Percentiles rank a stretch among this genome's conserved stretches.
phyloP scores from a whole-genome alignment of 306 rosid genomes.

The Calophaca sinica region DNA sequence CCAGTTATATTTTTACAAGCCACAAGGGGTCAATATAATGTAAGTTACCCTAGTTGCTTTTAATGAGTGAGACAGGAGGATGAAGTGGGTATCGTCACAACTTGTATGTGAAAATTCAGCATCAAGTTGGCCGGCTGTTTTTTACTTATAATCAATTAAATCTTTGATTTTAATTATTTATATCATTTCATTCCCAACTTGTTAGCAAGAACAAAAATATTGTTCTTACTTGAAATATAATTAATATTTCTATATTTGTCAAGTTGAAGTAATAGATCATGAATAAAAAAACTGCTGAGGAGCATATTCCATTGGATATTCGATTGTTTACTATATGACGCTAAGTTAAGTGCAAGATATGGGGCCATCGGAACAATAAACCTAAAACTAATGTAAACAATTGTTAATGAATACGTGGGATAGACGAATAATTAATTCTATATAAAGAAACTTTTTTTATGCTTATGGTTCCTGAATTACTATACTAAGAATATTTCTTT shows the following conservation, averaged over 20 bases:
- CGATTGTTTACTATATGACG: background rate
- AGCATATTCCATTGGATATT: conserved; percentile 41
- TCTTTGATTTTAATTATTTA: background rate
- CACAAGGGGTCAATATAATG: background rate
- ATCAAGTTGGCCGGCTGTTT: background rate
- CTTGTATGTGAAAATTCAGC: background rate
- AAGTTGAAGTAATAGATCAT: background rate
- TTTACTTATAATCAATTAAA: background rate
- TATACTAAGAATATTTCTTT: too few species aligned
- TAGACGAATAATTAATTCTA: conserved; percentile 4
- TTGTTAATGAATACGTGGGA: background rate
- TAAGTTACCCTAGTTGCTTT: background rate
- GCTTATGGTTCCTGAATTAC: background rate
- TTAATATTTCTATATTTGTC: conserved; percentile 1
- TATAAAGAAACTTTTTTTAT: conserved; percentile 20
- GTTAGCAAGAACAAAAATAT: too few species aligned
- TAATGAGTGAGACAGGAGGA: conserved; percentile 21
- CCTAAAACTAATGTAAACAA: background rate
- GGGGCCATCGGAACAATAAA: conserved; percentile 35
- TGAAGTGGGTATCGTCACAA: background rate
- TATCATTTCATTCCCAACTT: too few species aligned
- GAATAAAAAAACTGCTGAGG: background rate
- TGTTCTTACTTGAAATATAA: too few species aligned
- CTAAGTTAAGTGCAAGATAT: background rate
- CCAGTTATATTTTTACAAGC: too few species aligned